phyloP scores from a whole-genome alignment of 108 stramenopile genomes.

The Cyclotella choctawhatcheeana region DNA sequence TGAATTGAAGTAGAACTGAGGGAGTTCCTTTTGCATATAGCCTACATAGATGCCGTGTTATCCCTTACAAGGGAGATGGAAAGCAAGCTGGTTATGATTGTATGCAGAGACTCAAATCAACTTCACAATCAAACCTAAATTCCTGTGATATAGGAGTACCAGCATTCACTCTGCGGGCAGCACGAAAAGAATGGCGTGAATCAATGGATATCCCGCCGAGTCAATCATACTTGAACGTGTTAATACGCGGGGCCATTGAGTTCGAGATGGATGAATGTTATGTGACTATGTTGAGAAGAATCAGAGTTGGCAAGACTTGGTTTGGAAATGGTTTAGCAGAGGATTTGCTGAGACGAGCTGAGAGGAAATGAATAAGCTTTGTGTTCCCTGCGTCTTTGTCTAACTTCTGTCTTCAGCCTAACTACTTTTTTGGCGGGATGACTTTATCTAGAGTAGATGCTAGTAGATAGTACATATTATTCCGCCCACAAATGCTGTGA shows the following conservation, averaged over 20 bases:
- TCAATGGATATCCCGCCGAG: slow-evolving; percentile 59
- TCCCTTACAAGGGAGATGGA: slow-evolving; percentile 69
- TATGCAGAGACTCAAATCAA: neutral
- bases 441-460: too few species aligned
- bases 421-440: too few species aligned
- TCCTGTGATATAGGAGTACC: slow-evolving; percentile 20
- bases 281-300: slow-evolving; percentile 44
- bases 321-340: slow-evolving; percentile 10
- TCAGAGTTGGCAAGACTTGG: slow-evolving; percentile 1
- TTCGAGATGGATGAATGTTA: slow-evolving; percentile 69
- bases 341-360: slow-evolving; percentile 5
- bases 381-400: too few species aligned
- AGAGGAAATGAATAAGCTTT: neutral
- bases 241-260: slow-evolving; percentile 64
- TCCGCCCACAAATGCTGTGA: too few species aligned
- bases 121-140: neutral
- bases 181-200: slow-evolving; percentile 20
- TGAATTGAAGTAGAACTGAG: slow-evolving; percentile 67
- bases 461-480: too few species aligned
- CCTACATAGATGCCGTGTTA: slow-evolving; percentile 62
- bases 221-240: slow-evolving; percentile 66
- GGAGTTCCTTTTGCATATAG: slow-evolving; percentile 77
- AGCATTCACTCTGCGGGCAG: slow-evolving; percentile 63
- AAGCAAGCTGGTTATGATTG: slow-evolving; percentile 33
- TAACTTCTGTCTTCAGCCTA: too few species aligned